Base-by-base conservation (phyloP, 495 filamentous ascomycete genomes). In the Penicillium dipodomyicola region DNA sequence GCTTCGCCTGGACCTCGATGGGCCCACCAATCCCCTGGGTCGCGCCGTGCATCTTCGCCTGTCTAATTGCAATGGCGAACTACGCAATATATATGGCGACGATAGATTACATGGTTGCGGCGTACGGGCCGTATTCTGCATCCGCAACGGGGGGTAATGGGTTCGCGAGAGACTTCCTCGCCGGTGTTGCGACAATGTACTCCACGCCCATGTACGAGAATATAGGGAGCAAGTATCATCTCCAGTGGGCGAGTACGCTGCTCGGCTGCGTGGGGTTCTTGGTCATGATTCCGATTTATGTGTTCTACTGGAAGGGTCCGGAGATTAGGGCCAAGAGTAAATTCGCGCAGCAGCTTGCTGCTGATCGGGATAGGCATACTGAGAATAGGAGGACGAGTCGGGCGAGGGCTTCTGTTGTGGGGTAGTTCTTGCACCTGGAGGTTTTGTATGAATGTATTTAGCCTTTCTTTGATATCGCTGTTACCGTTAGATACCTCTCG, bases 21-120 rank as follows among this genome's bases (percentile, higher is more conserved):
- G 86, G 85, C 0, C 85, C 86, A 2, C 67, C 75, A 32, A 72
- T 82, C 3, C 86, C 80, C 49, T 89, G 85, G 84, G 82, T 84
- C 37, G 80, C 76, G 7, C 80, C 83, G 5, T 77, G 82, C 71
- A 69, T 87, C 19, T 85, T 84, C 44, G 73, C 75, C 1, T 75
- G 75, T 20, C 64, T 87, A n/a, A 84, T 89, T 53, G 84, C 83
- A 9, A 85, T 87, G 52, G 84, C 85, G 23, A 87, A 88, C 62
- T 88, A 87, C 59, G 76, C 79, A 45, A 87, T 89, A 60, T 88
- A 89, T 71, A 89, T 90, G 87, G 87, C 86, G 0, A 90, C 89
- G 0, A 88, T 91, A 55, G 88, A 92, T 60, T 92, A 92, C 72
- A 91, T 91, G 88, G 83, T 91, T n/a, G 84, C 82, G 41, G 82